These are phyloP conservation scores for Fusarium napiforme DNA, from an alignment of 2,329 filamentous ascomycete species.

Conservation along the genomic window DNA sequence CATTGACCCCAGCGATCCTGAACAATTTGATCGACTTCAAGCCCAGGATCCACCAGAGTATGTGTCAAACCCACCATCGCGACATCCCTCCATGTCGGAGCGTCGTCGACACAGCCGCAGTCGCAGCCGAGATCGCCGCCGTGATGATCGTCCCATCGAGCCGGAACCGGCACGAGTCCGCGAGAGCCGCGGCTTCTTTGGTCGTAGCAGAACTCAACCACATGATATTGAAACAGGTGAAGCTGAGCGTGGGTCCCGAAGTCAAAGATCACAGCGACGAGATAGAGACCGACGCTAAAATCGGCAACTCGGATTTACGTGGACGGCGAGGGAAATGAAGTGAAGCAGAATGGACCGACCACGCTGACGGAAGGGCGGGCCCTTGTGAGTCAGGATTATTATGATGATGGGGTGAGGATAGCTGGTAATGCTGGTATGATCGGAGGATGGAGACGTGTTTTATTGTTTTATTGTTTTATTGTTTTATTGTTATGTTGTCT, in stretches of 20 bases:
- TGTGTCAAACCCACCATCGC: constrained; percentile 43
- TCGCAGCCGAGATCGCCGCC: constrained; percentile 24
- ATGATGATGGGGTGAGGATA: constrained; percentile 2
- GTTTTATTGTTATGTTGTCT: constrained; percentile 30
- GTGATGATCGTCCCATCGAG: constrained; percentile 34
- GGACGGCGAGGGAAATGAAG: not conserved
- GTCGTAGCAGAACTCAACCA: constrained; percentile 44
- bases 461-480: constrained; percentile 22
- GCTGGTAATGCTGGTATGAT: constrained; percentile 7
- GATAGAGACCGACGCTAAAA: constrained; percentile 37
- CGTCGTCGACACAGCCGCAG: constrained; percentile 31
- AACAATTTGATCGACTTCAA: constrained; percentile 59
- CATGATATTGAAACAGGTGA: constrained; percentile 48
- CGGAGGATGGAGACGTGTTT: constrained; percentile 12
- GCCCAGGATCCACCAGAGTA: constrained; percentile 45
- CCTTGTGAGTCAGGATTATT: constrained; percentile 36
- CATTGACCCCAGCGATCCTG: constrained; percentile 63
- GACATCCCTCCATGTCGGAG: constrained; percentile 39
- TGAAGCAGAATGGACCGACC: not conserved
- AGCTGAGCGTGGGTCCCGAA: constrained; percentile 21
- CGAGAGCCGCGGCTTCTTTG: constrained; percentile 44
- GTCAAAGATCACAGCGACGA: constrained; percentile 37
- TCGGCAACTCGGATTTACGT: constrained; percentile 31
- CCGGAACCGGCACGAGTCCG: constrained; percentile 46
- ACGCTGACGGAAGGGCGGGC: constrained; percentile 21